Conservation (phyloP, 768 basidiomycete species). For the Phaeotremella skinneri region DNA sequence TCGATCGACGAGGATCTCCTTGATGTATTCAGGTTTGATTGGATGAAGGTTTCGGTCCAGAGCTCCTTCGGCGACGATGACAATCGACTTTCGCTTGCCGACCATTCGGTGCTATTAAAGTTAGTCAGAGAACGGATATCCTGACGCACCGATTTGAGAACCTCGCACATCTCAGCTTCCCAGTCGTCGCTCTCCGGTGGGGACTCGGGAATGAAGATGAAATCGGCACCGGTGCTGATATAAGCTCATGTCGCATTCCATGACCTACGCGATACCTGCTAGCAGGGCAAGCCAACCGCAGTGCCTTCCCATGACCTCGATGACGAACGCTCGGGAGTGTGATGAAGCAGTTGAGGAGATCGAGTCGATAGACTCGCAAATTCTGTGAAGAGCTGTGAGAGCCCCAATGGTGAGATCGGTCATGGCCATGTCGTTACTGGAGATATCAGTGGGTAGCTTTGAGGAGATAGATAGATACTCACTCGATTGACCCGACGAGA, state of each 20-base stretch:
- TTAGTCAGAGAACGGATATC: background rate
- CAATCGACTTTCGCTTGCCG: slow-evolving; percentile 97
- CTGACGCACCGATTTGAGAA: slow-evolving; percentile 71
- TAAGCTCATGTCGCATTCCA: slow-evolving; percentile 10
- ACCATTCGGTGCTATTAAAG: slow-evolving; percentile 71
- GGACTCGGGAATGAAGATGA: slow-evolving; percentile 93
- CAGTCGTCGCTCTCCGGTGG: slow-evolving; percentile 76
- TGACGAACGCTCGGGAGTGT: slow-evolving; percentile 94
- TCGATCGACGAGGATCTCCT: slow-evolving; percentile 77
- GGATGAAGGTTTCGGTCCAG: slow-evolving; percentile 81
- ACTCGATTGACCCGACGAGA: slow-evolving; percentile 95
- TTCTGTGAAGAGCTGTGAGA: slow-evolving; percentile 88
- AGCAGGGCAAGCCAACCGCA: slow-evolving; percentile 98
- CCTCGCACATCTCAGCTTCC: slow-evolving; percentile 88
- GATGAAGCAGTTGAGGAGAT: slow-evolving; percentile 95
- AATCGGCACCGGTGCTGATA: slow-evolving; percentile 72
- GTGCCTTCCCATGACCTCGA: slow-evolving; percentile 99
- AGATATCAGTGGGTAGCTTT: background rate
- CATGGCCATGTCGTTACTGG: slow-evolving; percentile 89
- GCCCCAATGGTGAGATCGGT: slow-evolving; percentile 97
- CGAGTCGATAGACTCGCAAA: slow-evolving; percentile 96
- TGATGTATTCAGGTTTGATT: slow-evolving; percentile 88
- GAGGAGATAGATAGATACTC: slow-evolving; percentile 11
- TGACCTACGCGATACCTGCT: slow-evolving; percentile 77
- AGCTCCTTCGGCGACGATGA: slow-evolving; percentile 97